Evolutionary conservation across 371 early-diverging fungal genomes (phyloP).

Genomic region (Mucor lusitanicus): DNA sequence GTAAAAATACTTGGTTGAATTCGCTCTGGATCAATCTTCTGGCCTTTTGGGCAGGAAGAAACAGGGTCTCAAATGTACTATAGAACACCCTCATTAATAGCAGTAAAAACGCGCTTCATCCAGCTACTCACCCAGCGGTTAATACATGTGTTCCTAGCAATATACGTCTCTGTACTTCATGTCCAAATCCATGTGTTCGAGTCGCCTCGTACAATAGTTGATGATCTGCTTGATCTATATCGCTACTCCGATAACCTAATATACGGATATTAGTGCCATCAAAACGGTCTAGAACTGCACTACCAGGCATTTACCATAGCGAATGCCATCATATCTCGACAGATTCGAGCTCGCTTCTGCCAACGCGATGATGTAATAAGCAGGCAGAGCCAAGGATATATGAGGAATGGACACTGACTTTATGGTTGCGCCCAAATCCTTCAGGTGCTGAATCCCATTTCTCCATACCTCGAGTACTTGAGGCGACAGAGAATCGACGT

Average conservation of each 20-base stretch:
- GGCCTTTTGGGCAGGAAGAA: constrained; percentile 78
- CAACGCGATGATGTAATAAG: constrained; percentile 87
- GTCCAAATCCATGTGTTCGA: constrained; percentile 75
- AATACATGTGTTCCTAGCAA: constrained; percentile 86
- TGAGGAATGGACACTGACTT: constrained; percentile 73
- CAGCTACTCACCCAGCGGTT: constrained; percentile 64
- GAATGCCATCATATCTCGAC: constrained; percentile 86
- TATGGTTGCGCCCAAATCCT: constrained; percentile 67
- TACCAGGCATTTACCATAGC: constrained; percentile 63
- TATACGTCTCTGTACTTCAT: constrained; percentile 82
- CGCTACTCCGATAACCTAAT: constrained; percentile 42
- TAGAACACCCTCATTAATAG: not conserved
- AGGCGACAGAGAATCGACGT: constrained; percentile 67
- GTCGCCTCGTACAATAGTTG: constrained; percentile 62
- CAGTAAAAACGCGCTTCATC: not conserved
- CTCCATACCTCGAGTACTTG: constrained; percentile 64
- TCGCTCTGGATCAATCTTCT: constrained; percentile 80
- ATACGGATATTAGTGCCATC: not conserved
- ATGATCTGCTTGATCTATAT: constrained; percentile 19
- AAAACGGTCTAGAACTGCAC: not conserved
- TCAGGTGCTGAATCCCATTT: constrained; percentile 55
- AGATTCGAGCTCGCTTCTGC: constrained; percentile 94
- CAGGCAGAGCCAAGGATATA: constrained; percentile 72
- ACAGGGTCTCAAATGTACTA: constrained; percentile 67
- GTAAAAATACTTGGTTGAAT: constrained; percentile 72